These are phyloP conservation scores for Corynascus novoguineensis DNA, from an alignment of 495 filamentous ascomycete genomes.

Conservation along the genomic window DNA sequence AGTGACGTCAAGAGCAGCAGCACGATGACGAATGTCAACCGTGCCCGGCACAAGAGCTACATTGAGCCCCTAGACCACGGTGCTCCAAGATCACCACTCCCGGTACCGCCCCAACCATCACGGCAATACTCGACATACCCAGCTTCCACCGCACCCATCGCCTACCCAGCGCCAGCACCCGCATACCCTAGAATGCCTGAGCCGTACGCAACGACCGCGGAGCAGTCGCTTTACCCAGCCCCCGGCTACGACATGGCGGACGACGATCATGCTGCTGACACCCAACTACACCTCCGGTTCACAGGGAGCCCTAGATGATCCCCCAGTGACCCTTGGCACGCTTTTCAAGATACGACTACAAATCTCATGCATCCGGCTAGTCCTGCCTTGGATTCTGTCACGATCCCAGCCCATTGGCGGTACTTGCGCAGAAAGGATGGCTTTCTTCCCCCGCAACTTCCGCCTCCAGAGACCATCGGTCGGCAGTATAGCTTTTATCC, in stretches of 20 bases:
- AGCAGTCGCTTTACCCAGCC: conserved; percentile 22
- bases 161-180: conserved; percentile 17
- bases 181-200: conserved; percentile 22
- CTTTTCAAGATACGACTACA: neutral
- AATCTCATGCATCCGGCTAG: conserved; percentile 6
- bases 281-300: conserved; percentile 8
- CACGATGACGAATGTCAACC: conserved; percentile 17
- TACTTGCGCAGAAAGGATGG: conserved; percentile 4
- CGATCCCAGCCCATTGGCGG: conserved; percentile 25
- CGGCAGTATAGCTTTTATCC: too few relatives aligned
- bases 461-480: too few relatives aligned
- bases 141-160: conserved; percentile 10
- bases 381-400: conserved; percentile 12
- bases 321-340: conserved; percentile 3
- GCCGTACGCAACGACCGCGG: conserved; percentile 5
- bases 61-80: conserved; percentile 32
- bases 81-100: conserved; percentile 21
- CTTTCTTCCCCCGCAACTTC: too few relatives aligned
- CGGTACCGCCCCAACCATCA: conserved; percentile 17
- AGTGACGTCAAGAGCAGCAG: conserved; percentile 30
- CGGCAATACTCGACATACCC: conserved; percentile 10
- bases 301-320: conserved; percentile 11
- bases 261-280: conserved; percentile 18
- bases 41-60: conserved; percentile 31
- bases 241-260: conserved; percentile 15